phyloP scores from a whole-genome alignment of 169 alveolate genomes.

The Cryptosporidium ubiquitum region DNA sequence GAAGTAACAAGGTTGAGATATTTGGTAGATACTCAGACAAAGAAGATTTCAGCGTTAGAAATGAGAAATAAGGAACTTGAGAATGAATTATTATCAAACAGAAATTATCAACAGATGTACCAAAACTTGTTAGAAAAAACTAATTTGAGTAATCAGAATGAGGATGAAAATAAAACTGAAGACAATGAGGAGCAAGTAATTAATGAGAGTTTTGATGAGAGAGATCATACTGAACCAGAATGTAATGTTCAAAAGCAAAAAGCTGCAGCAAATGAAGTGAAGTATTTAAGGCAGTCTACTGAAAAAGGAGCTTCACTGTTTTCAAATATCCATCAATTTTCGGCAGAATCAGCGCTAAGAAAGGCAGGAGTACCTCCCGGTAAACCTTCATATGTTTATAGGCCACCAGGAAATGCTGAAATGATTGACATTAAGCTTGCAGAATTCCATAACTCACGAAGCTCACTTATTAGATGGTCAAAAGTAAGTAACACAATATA shows the following conservation, averaged over 20 bases:
- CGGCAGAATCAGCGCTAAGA: constrained; percentile 73
- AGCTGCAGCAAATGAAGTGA: not conserved
- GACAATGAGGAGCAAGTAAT: not conserved
- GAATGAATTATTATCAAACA: constrained; percentile 13
- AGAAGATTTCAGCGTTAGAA: constrained; percentile 51
- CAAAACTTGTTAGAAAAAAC: constrained; percentile 36
- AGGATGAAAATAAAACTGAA: not conserved
- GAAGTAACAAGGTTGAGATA: constrained; percentile 59
- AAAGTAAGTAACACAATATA: constrained; percentile 62
- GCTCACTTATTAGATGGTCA: constrained; percentile 73
- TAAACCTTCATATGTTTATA: constrained; percentile 59
- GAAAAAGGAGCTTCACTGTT: constrained; percentile 31
- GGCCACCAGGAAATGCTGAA: constrained; percentile 58
- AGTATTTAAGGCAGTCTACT: not conserved
- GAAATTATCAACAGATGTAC: constrained; percentile 56
- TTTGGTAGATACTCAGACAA: constrained; percentile 62
- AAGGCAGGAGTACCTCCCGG: constrained; percentile 75
- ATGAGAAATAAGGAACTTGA: constrained; percentile 52
- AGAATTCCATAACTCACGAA: constrained; percentile 69
- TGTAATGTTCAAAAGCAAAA: constrained; percentile 2
- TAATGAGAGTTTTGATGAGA: constrained; percentile 12
- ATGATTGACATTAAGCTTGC: constrained; percentile 48
- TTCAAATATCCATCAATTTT: constrained; percentile 65
- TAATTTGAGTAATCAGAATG: not conserved
- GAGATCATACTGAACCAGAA: not conserved